These are phyloP conservation scores for Tolypocladium inflatum DNA, from an alignment of 2,329 filamentous ascomycete genomes.

Conservation along the genomic window DNA sequence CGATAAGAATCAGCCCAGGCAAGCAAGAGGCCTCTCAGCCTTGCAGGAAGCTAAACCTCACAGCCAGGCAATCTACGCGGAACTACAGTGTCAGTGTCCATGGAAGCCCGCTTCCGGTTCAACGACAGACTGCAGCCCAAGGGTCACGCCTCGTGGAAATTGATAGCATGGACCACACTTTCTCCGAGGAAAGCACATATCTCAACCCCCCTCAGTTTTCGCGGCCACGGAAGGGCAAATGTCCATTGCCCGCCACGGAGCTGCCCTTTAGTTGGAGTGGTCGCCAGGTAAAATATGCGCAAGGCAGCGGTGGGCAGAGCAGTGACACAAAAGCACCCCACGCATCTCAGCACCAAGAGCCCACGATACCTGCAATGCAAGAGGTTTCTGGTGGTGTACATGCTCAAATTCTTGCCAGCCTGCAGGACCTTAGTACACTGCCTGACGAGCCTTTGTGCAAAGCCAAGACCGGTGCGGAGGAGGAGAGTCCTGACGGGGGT, in stretches of 20 bases:
- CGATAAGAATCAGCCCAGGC: background rate
- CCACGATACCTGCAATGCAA: background rate
- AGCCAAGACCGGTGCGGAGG: background rate
- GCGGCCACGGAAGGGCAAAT: background rate
- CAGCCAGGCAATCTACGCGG: background rate
- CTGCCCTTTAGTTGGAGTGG: background rate
- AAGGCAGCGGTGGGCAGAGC: background rate
- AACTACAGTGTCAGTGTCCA: conserved; percentile 2
- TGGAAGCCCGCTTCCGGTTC: conserved; percentile 3
- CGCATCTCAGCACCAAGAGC: background rate
- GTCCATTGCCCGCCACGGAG: background rate
- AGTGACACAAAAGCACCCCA: background rate
- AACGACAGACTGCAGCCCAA: background rate
- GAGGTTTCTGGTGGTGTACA: background rate
- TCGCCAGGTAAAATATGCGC: background rate
- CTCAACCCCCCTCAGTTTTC: background rate
- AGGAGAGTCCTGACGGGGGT: background rate
- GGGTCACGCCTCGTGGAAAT: background rate
- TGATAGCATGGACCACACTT: background rate
- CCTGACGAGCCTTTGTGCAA: background rate
- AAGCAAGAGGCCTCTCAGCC: background rate
- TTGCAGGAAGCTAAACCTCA: background rate
- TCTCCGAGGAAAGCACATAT: background rate
- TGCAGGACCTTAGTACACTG: background rate
- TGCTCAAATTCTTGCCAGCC: conserved; percentile 1